A percentile compares a stretch with the other conserved stretches of the same genome.
These are phyloP conservation scores for Phytophthora pini DNA, from an alignment of 352 stramenopile species.

Conservation along the genomic window DNA sequence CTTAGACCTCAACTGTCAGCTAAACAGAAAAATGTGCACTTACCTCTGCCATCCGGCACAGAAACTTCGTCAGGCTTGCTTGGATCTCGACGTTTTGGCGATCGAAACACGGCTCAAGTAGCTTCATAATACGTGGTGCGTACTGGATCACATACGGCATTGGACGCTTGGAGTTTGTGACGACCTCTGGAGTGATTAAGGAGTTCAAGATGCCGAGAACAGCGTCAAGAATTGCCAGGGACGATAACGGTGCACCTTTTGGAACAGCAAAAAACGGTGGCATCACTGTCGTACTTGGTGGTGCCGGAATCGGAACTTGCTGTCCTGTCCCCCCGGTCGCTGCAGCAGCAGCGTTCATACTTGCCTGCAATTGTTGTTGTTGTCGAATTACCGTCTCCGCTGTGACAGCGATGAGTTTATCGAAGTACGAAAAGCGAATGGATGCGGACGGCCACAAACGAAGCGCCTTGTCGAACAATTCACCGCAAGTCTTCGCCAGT, in stretches of 20 bases:
- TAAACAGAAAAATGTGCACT: slow-evolving; percentile 4
- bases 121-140: slow-evolving; percentile 89
- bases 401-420: slow-evolving; percentile 91
- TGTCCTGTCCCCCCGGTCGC: slow-evolving; percentile 23
- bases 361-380: slow-evolving; percentile 59
- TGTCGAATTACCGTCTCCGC: slow-evolving; percentile 86
- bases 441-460: slow-evolving; percentile 84
- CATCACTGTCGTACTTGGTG: slow-evolving; percentile 59
- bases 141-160: slow-evolving; percentile 90
- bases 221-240: slow-evolving; percentile 86
- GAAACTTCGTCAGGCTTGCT: slow-evolving; percentile 66
- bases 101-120: slow-evolving; percentile 90
- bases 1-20: not conserved
- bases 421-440: slow-evolving; percentile 92
- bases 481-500: slow-evolving; percentile 88
- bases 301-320: slow-evolving; percentile 35
- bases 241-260: slow-evolving; percentile 85
- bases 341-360: slow-evolving; percentile 37
- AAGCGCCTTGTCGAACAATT: slow-evolving; percentile 89
- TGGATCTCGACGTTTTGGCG: slow-evolving; percentile 85
- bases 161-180: slow-evolving; percentile 70
- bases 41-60: slow-evolving; percentile 80
- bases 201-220: slow-evolving; percentile 90
- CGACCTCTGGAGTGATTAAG: slow-evolving; percentile 77
- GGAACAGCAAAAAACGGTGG: slow-evolving; percentile 82